Percentiles rank a stretch among this genome's conserved stretches.
These are phyloP conservation scores for Tympanopsis confertula DNA, from an alignment of 2,329 filamentous ascomycete species.

Conservation along the genomic window DNA sequence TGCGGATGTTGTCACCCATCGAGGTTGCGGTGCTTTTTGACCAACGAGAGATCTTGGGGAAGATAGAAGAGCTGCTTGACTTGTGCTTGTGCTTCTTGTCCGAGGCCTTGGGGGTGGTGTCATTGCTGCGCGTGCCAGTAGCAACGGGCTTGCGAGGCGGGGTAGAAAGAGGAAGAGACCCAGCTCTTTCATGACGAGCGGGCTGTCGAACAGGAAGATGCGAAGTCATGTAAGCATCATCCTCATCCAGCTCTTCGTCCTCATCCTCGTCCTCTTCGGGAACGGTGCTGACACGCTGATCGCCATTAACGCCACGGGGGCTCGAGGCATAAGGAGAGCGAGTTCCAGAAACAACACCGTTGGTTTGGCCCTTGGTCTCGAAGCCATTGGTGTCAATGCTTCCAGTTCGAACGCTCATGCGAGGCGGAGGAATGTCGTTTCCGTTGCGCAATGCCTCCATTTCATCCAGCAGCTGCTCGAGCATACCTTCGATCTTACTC, in stretches of 20 bases:
- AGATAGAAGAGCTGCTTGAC: conserved; percentile 17
- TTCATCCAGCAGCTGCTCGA: conserved; percentile 54
- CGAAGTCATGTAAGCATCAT: too few species aligned
- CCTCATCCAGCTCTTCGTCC: not conserved
- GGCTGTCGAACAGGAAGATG: too few species aligned
- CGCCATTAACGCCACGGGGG: too few species aligned
- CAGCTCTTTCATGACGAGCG: not conserved
- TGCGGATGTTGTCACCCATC: conserved; percentile 37
- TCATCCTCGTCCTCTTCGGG: conserved; percentile 1
- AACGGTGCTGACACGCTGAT: not conserved
- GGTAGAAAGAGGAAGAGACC: not conserved
- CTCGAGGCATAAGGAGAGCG: not conserved
- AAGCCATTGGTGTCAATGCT: not conserved
- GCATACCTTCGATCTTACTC: conserved; percentile 46
- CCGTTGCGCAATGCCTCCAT: conserved; percentile 42
- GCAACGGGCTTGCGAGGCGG: not conserved
- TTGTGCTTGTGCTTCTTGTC: conserved; percentile 28
- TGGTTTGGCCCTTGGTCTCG: not conserved
- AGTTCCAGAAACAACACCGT: too few species aligned
- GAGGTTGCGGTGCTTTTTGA: conserved; percentile 60
- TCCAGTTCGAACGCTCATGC: not conserved
- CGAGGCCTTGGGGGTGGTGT: conserved; percentile 29
- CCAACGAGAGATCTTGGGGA: conserved; percentile 58
- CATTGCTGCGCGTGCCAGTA: not conserved
- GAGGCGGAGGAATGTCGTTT: conserved; percentile 17